These are phyloP conservation scores for Corylus americana DNA, from an alignment of 306 rosid genomes.

Conservation along the genomic window DNA sequence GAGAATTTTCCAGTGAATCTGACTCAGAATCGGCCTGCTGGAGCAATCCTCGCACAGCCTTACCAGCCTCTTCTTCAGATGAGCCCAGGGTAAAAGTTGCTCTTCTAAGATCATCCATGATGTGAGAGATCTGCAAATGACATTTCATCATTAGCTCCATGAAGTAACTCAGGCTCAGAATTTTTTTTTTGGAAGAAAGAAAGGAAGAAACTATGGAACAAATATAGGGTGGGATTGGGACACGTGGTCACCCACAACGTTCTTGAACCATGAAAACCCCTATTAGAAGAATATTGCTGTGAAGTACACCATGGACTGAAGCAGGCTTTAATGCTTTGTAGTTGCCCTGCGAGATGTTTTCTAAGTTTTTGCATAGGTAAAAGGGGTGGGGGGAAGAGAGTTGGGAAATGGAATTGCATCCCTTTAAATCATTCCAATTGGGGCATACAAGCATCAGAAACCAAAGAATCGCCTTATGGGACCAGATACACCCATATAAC, in stretches of 20 bases:
- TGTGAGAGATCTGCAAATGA: constrained; percentile 68
- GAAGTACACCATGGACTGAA: not conserved
- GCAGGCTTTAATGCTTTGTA: not conserved
- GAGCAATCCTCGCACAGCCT: constrained; percentile 51
- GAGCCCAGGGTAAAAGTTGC: constrained; percentile 56
- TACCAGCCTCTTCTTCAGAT: constrained; percentile 74
- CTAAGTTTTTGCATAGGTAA: not conserved
- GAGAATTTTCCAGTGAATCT: constrained; percentile 49
- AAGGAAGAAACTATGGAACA: constrained; percentile 1
- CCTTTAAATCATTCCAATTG: not conserved
- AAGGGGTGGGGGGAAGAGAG: not conserved
- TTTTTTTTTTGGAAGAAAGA: not conserved
- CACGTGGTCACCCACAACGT: not conserved
- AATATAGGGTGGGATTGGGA: not conserved
- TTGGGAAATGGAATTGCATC: not conserved
- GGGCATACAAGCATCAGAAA: constrained; percentile 1
- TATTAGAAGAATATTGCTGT: not conserved
- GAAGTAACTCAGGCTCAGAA: constrained; percentile 25
- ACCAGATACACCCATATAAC: not conserved
- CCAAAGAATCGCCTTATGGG: not conserved
- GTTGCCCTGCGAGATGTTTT: not conserved
- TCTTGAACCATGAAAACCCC: not conserved
- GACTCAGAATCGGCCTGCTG: constrained; percentile 45
- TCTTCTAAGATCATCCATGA: constrained; percentile 56
- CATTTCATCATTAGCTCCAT: constrained; percentile 31